Evolutionary conservation across 345 rosid species (phyloP).

Genomic region (Lumnitzera racemosa): DNA sequence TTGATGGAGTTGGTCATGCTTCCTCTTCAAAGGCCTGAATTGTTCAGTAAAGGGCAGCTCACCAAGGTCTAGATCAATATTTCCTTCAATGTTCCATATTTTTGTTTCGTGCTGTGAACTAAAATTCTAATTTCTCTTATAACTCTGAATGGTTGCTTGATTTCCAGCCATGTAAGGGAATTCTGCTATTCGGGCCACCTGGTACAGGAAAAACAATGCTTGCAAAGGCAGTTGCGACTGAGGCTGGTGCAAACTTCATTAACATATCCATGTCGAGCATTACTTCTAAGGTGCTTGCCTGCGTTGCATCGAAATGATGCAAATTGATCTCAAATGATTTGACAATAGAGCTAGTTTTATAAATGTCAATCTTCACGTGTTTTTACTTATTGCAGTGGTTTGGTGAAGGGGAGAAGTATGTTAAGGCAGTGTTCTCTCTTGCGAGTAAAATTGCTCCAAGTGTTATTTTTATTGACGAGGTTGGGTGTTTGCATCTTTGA

Average conservation of each 20-base stretch:
- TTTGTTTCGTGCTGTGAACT: neutral
- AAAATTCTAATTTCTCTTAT: conserved; percentile 1
- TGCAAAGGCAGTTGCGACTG: conserved; percentile 99
- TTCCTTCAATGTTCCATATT: neutral
- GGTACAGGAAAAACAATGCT: conserved; percentile 99
- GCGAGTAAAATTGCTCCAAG: conserved; percentile 99
- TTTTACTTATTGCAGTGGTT: conserved; percentile 73
- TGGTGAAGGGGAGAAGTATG: conserved; percentile 99
- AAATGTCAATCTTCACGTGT: neutral
- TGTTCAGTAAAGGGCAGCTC: conserved; percentile 95
- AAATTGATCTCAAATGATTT: too few species aligned
- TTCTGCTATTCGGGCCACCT: conserved; percentile 97
- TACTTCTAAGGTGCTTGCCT: conserved; percentile 69
- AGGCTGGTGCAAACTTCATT: conserved; percentile 97
- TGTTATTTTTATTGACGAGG: conserved; percentile 97
- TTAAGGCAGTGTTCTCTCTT: conserved; percentile 94
- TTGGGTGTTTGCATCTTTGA: conserved; percentile 10
- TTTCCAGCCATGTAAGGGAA: conserved; percentile 93
- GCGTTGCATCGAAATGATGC: too few species aligned
- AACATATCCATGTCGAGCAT: conserved; percentile 99
- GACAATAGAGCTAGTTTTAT: too few species aligned
- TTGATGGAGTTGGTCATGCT: conserved; percentile 99
- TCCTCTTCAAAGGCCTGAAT: conserved; percentile 98
- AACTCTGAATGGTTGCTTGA: conserved; percentile 3
- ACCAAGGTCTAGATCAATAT: conserved; percentile 56